Percentiles rank a stretch among this genome's conserved stretches.
Conservation (phyloP, 495 filamentous ascomycete species). For the Neohortaea acidophila region DNA sequence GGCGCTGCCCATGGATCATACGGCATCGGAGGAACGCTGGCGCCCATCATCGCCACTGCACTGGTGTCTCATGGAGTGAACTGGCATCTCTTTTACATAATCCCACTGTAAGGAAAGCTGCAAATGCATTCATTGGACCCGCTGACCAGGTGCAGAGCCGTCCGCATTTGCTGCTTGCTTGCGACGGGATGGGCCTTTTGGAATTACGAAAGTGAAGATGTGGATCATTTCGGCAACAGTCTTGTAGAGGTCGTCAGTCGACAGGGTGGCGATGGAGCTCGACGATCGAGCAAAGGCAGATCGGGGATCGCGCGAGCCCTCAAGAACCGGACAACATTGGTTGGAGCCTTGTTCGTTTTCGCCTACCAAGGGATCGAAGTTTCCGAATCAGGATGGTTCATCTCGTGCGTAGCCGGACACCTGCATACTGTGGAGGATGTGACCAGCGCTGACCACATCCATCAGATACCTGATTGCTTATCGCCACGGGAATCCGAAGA, state of each 20-base stretch:
- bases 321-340: constrained; percentile 44
- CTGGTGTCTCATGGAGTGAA: constrained; percentile 36
- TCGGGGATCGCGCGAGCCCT: constrained; percentile 35
- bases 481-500: constrained; percentile 47
- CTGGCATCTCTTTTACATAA: constrained; percentile 49
- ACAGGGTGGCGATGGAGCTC: constrained; percentile 10
- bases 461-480: constrained; percentile 19
- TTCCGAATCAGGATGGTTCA: constrained; percentile 62
- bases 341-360: constrained; percentile 66
- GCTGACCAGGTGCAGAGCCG: too few relatives aligned
- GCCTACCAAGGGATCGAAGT: constrained; percentile 70
- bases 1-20: constrained; percentile 54
- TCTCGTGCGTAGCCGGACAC: constrained; percentile 60
- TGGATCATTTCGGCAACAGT: constrained; percentile 24
- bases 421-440: too few relatives aligned
- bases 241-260: constrained; percentile 27
- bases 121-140: too few relatives aligned
- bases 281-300: constrained; percentile 17
- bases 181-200: constrained; percentile 45
- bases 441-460: neutral
- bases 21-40: constrained; percentile 52
- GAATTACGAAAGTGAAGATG: constrained; percentile 37
- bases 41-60: constrained; percentile 55
- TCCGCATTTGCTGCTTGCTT: constrained; percentile 35
- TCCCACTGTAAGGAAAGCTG: too few relatives aligned